Evolutionary conservation across 495 filamentous ascomycete species (phyloP), one percentile per base, ranked within the genome.

Genomic region (Lophiotrema nucula): DNA sequence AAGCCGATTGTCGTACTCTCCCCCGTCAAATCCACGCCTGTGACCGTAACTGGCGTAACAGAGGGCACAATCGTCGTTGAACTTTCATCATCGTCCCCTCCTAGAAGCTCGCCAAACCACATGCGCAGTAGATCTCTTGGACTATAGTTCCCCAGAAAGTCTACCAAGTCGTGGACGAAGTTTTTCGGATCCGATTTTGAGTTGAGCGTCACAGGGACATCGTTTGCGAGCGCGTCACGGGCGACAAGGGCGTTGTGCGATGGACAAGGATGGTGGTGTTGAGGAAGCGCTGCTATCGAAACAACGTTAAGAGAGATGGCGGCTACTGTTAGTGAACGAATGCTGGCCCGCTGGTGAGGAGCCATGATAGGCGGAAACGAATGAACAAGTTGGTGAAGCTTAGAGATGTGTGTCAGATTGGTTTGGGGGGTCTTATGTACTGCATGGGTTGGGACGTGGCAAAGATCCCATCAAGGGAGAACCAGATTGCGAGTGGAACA

Each of bases 141-240:
- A n/a, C 35, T 19, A 42, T 41, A 53, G 13, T 42, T 12, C 1
- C 13, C 12, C 22, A 53, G 16, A 28, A 53, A 53, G 1, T 53
- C 27, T 16, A 22, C 19, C 49, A 53, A 42, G 22, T 42, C 49
- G 26, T 3, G 5, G 4, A 53, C 23, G 24, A 53, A 53, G 33
- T 41, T 53, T 23, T 53, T 53, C 8, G 49, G 37, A 2, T 53
- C 49, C 26, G 44, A 18, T 11, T 43, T 21, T 18, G 39, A 43
- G 6, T 6, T 18, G 6, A 43, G 39, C 39, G 39, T 43, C 10
- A 21, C 19, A 6, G 39, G 10, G 39, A 43, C 44, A 47, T 25
- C 44, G 5, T 11, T 26, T 26, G 8, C 21, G 25, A 12, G 10
- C 23, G 31, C 31, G 31, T 35, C 31, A 8, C 31, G 31, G 15